Conservation (phyloP, 164 flowering plant genomes). For the Magnolia sinica region DNA sequence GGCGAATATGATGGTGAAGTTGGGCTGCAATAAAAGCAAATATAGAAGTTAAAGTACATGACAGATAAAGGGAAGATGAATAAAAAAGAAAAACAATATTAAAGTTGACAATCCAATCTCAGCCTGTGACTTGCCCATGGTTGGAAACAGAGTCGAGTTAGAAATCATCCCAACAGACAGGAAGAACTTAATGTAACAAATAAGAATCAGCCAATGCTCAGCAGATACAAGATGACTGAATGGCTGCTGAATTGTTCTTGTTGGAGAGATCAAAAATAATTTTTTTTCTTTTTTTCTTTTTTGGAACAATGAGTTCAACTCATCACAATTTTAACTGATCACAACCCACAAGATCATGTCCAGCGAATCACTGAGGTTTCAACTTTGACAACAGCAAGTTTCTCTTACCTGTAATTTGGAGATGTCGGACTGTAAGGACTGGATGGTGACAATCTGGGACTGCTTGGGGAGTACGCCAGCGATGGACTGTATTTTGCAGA, state of each 20-base stretch:
- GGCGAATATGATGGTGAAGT: conserved; percentile 98
- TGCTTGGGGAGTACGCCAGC: conserved; percentile 83
- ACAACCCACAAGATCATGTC: background rate
- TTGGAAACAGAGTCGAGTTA: background rate
- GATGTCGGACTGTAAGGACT: conserved; percentile 91
- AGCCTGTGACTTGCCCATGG: background rate
- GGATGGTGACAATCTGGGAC: conserved; percentile 76
- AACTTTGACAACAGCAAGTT: background rate
- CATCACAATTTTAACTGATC: background rate
- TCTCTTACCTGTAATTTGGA: conserved; percentile 80
- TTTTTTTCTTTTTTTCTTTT: background rate
- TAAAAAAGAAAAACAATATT: background rate
- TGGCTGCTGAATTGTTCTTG: background rate
- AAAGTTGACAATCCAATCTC: background rate
- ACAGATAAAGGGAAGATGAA: background rate
- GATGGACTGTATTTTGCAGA: conserved; percentile 60
- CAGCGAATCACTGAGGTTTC: background rate
- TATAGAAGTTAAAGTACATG: background rate
- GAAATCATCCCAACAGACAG: background rate
- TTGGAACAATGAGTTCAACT: background rate
- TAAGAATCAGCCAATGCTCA: background rate
- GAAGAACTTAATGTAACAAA: background rate
- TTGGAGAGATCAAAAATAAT: background rate
- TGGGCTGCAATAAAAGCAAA: conserved; percentile 54
- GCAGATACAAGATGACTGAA: background rate